Conservation (phyloP, 2,329 filamentous ascomycete genomes). For the Pyrenophora teres region DNA sequence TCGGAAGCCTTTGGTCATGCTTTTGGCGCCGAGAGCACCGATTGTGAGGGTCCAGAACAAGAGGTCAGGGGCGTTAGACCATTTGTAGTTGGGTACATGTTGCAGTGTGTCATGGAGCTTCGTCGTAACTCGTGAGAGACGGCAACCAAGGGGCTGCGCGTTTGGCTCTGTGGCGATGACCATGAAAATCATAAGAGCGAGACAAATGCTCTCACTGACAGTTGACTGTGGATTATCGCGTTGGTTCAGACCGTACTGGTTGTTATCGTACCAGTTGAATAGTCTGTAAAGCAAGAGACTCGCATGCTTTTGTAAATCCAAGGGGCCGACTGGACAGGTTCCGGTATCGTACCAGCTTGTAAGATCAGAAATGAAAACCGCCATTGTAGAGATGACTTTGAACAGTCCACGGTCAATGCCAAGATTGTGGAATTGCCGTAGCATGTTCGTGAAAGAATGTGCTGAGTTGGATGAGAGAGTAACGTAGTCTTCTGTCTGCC, state of each 20-base stretch:
- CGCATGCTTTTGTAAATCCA: slow-evolving; percentile 41
- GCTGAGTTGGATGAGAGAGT: slow-evolving; percentile 18
- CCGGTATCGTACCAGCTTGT: slow-evolving; percentile 25
- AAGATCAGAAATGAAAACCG: slow-evolving; percentile 29
- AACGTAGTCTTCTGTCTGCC: slow-evolving; percentile 31
- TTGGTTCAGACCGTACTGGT: slow-evolving; percentile 4
- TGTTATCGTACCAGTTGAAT: slow-evolving; percentile 31
- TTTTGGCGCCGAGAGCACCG: slow-evolving; percentile 32
- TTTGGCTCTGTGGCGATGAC: slow-evolving; percentile 30
- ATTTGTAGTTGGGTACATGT: slow-evolving; percentile 19
- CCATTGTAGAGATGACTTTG: slow-evolving; percentile 24
- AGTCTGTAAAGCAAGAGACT: slow-evolving; percentile 33
- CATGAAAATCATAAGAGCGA: slow-evolving; percentile 34
- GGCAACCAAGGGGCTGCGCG: slow-evolving; percentile 15
- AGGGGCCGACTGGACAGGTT: slow-evolving; percentile 23
- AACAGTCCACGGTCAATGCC: slow-evolving; percentile 23
- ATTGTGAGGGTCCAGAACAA: slow-evolving; percentile 40
- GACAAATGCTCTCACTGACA: slow-evolving; percentile 33
- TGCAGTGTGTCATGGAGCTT: slow-evolving; percentile 28
- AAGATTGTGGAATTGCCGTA: slow-evolving; percentile 28
- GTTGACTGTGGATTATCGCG: slow-evolving; percentile 12
- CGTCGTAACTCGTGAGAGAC: slow-evolving; percentile 26
- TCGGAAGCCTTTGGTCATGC: slow-evolving; percentile 5
- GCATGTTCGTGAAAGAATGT: slow-evolving; percentile 15
- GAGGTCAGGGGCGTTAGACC: slow-evolving; percentile 27